Evolutionary conservation across 2,329 filamentous ascomycete genomes (phyloP), one percentile per base, ranked within the genome.

Genomic region (Scedosporium minutisporum): DNA sequence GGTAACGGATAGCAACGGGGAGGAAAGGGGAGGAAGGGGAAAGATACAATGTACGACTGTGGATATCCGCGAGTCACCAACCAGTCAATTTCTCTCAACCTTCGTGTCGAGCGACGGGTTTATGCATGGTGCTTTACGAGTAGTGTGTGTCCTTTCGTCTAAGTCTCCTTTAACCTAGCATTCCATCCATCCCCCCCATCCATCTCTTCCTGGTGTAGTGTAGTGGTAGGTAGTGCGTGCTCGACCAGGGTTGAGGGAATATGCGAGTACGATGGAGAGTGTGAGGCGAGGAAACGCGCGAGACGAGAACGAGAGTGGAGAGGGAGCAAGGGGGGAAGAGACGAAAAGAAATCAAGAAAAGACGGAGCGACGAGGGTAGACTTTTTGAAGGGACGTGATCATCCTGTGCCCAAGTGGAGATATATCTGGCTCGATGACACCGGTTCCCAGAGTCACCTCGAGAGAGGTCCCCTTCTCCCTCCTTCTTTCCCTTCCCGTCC

Each of bases 371-470:
- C 58, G 58, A 33, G 58, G 57, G 33, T 59, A 42, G 33, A 59
- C 29, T 38, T 18, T 38, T 18, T 7, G n/a, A 51, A 41, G 14
- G 33, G 33, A 58, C 55, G 55, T 58, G 55, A 58, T 58, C 55
- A 58, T 16, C 55, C 16, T 10, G 55, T 9, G 27, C 55, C 51
- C 55, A 33, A 58, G n/a, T 3, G 10, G 59, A 51, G 58, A 61
- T 61, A 61, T 61, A 61, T 61, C 59, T 61, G 27, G 14, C 55
- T 58, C 55, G 21, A 33, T 29, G n/a, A 58, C 55, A 58, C 55
- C 55, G 33, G 55, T 41, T 53, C 59, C 46, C 6, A 41, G 25
- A 14, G 38, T 46, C 18, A 61, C 59, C 59, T 61, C 59, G 44
- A 51, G 3, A 14, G 59, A 61, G 59, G 59, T 61, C 25, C 33